These are phyloP conservation scores for Pythium phragmitis DNA, from an alignment of 352 stramenopile genomes.

Conservation along the genomic window DNA sequence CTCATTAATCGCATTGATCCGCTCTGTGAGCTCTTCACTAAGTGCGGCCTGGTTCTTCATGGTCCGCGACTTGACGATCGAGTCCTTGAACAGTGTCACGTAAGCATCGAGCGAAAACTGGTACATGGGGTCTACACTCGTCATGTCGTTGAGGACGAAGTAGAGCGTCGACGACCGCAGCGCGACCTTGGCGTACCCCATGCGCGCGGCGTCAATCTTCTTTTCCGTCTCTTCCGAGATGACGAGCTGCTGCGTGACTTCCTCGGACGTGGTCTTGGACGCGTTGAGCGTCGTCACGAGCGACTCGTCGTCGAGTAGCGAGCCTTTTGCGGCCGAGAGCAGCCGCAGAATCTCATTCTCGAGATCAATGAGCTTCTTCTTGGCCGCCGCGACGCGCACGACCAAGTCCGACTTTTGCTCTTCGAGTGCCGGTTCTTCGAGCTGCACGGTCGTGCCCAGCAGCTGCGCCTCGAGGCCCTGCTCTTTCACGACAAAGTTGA, in stretches of 20 bases:
- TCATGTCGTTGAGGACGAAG: constrained; percentile 96
- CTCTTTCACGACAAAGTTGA: constrained; percentile 97
- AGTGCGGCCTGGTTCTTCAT: constrained; percentile 78
- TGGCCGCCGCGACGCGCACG: constrained; percentile 89
- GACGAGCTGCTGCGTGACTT: constrained; percentile 92
- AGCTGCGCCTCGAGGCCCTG: constrained; percentile 94
- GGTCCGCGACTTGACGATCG: constrained; percentile 86
- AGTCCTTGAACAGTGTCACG: constrained; percentile 93
- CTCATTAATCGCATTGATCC: constrained; percentile 94
- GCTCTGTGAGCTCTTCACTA: constrained; percentile 80
- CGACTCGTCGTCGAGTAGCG: constrained; percentile 92
- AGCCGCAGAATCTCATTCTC: constrained; percentile 95
- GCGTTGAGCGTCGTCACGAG: constrained; percentile 95
- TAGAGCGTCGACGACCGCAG: constrained; percentile 94
- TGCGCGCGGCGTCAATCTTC: constrained; percentile 93
- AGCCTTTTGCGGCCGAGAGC: constrained; percentile 90
- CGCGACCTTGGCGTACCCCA: constrained; percentile 92
- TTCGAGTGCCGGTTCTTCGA: constrained; percentile 93
- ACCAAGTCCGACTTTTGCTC: constrained; percentile 93
- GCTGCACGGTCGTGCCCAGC: constrained; percentile 92
- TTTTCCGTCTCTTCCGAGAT: constrained; percentile 95
- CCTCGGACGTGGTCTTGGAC: constrained; percentile 93
- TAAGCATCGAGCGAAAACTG: constrained; percentile 96
- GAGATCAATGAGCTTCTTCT: constrained; percentile 94
- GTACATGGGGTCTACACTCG: constrained; percentile 96